phyloP scores from a whole-genome alignment of 2,329 filamentous ascomycete genomes.

The Trichoderma sp. region DNA sequence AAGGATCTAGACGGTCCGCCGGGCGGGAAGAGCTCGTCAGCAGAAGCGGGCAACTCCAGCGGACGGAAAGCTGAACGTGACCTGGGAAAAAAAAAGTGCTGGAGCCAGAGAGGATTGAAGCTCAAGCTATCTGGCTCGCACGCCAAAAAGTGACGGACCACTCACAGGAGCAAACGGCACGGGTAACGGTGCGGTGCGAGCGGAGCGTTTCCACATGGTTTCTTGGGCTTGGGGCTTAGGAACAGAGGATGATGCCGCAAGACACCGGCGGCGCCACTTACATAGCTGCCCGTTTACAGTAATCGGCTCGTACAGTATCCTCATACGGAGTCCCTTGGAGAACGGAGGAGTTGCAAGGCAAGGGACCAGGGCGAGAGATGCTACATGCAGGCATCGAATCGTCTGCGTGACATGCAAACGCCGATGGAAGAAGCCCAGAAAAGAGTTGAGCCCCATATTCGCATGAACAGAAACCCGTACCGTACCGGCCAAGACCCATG shows the following conservation, averaged over 20 bases:
- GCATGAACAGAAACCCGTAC: background rate
- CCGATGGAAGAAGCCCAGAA: background rate
- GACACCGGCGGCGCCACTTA: background rate
- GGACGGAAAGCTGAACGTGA: background rate
- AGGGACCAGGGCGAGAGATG: background rate
- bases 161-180: slow-evolving; percentile 12
- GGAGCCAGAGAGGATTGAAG: background rate
- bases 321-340: background rate
- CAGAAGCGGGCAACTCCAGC: slow-evolving; percentile 15
- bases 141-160: slow-evolving; percentile 8
- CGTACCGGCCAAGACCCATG: background rate
- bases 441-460: background rate
- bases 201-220: slow-evolving; percentile 22
- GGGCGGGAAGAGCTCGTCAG: background rate
- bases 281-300: background rate
- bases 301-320: background rate
- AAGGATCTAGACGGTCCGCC: background rate
- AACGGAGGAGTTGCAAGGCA: background rate
- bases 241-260: background rate
- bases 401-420: background rate
- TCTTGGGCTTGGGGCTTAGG: background rate
- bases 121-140: background rate
- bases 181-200: slow-evolving; percentile 22
- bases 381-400: background rate
- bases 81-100: background rate